Evolutionary conservation across 2,329 filamentous ascomycete species (phyloP), one percentile per base, ranked within the genome.

Genomic region (Chaetomium sp.): DNA sequence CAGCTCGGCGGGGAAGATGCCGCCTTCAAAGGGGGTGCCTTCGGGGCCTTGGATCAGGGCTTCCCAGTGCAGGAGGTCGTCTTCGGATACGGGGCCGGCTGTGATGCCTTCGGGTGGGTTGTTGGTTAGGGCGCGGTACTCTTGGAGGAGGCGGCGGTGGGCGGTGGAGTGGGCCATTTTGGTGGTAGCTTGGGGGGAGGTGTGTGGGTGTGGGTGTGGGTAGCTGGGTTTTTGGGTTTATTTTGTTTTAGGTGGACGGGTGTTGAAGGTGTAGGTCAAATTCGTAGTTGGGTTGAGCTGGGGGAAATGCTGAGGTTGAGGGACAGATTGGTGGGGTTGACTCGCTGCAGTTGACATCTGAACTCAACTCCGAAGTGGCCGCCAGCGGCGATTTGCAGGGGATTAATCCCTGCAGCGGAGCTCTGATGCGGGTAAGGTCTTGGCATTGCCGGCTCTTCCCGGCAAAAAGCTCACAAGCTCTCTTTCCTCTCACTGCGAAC

Each of bases 21-120:
- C 94, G 57, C 91, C 92, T 76, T 95, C 92, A 66, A 95, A 99
- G 0, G 94, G 94, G 1, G 94, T 99, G 60, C 88, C 94, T 68
- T 96, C 91, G 10, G 94, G 94, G 0, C 94, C 94, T 72, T 95
- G 87, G 67, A 99, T 97, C 60, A 97, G 77, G 7, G 91, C 94
- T 75, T 99, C 94, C 94, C 94, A 99, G 67, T 89, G 78, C 66
- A 96, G 88, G 69, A 97, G 85, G 75, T 99, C 91, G 71, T 97
- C 94, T 77, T 99, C 94, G 62, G 82, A 88, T 59, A 96, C 79
- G 37, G 94, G 94, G 19, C 94, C 94, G 12, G 94, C 94, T 57
- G 89, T 95, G 74, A 99, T 97, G 71, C 94, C 94, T 59, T 97
- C 92, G n/a, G 92, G 92, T 0, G 92, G 90, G 73, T 95, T 94